Percentiles rank a stretch among this genome's conserved stretches.
Evolutionary conservation across 2,329 filamentous ascomycete genomes (phyloP).

Genomic region (Sporothrix inflata): DNA sequence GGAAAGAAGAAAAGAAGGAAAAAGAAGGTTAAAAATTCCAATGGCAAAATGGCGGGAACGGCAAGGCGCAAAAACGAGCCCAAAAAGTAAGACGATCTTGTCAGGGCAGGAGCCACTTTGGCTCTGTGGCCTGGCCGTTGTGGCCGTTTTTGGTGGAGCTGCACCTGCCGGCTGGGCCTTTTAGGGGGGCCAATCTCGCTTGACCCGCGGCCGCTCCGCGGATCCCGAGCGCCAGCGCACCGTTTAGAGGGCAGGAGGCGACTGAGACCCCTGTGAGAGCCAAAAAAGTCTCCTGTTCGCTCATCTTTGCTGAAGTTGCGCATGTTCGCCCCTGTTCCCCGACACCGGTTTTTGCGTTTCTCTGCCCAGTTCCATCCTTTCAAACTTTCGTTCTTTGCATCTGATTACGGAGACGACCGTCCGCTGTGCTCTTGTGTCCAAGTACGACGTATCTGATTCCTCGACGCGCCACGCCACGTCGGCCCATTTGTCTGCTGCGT

Average conservation of each 20-base stretch:
- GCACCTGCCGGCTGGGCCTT: neutral
- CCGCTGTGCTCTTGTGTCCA: neutral
- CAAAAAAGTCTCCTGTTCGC: conserved; percentile 24
- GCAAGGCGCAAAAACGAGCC: neutral
- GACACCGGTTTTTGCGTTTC: neutral
- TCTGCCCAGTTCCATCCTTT: neutral
- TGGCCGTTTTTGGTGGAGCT: conserved; percentile 13
- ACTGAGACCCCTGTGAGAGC: neutral
- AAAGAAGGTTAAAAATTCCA: conserved; percentile 7
- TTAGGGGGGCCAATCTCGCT: conserved; percentile 27
- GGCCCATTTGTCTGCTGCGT: conserved; percentile 26
- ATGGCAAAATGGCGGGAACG: neutral
- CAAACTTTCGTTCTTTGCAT: neutral
- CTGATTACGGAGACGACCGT: conserved; percentile 9
- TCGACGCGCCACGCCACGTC: conserved; percentile 27
- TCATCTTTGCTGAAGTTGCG: too few species aligned
- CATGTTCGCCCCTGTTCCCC: conserved; percentile 2
- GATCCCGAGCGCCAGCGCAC: conserved; percentile 10
- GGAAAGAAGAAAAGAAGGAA: neutral
- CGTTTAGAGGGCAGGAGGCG: neutral
- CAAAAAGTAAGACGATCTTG: conserved; percentile 12
- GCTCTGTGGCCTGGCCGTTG: conserved; percentile 9
- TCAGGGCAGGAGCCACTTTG: neutral
- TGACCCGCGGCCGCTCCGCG: conserved; percentile 20
- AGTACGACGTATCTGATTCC: neutral